Evolutionary conservation across 495 filamentous ascomycete genomes (phyloP), one percentile per base, ranked within the genome.

Genomic region (Achaetomiella virescens): DNA sequence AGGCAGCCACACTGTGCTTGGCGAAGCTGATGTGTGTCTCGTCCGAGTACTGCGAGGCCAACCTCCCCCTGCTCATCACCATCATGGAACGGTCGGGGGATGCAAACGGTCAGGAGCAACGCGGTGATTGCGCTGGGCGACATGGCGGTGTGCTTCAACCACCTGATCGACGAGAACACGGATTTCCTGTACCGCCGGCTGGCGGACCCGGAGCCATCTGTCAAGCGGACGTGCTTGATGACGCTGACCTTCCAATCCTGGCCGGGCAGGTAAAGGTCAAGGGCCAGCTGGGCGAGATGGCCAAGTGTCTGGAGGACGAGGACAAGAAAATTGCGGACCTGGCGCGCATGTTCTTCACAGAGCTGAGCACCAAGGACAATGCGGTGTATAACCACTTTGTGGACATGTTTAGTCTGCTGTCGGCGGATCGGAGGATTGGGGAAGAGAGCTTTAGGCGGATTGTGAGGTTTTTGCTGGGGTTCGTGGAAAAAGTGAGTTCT

Each of bases 181-280:
- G 93, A 99, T 61, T 99, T 96, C 78, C 71, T 99, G 37, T 99
- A 99, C 66, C 84, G 91, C 21, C 84, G 93, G 31, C 80, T 99
- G 2, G 92, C 91, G 42, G 93, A 99, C 65, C 75, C 81, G 11
- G 90, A 97, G 61, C 81, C 81, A 31, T 91, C 86, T 7, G 93
- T 99, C 33, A 97, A 97, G 78, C 83, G 93, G 8, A 99, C 93
- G 1, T 99, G 93, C 72, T 81, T 99, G 14, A 99, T 97, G 93
- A 97, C 93, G 2, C 75, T 99, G 55, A 99, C 95, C 3, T 99
- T 99, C 73, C 97, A 27, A 99, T 99, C 64, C 74, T 99, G 24
- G 93, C 93, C 0, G 93, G 93, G 18, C 93, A 99, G 72, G 93
- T 99, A 71, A 99, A 99, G 74, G 93, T 99, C 67, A 99, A 99